phyloP scores from a whole-genome alignment of 2,329 filamentous ascomycete genomes.

The Ophiosphaerella herpotricha region DNA sequence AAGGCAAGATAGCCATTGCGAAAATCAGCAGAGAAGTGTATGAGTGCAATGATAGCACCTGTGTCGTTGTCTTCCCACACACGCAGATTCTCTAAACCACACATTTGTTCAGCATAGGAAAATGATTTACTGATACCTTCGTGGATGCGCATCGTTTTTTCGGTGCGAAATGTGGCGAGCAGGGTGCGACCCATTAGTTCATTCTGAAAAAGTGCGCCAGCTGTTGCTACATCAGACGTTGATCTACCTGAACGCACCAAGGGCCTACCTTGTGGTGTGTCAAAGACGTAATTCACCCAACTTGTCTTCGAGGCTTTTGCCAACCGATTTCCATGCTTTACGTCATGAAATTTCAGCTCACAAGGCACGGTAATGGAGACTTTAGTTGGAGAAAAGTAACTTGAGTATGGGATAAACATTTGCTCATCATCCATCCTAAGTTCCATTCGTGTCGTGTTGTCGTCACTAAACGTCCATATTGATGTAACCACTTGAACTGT shows the following conservation, averaged over 20 bases:
- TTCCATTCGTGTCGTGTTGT: conserved; percentile 49
- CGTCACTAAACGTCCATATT: conserved; percentile 52
- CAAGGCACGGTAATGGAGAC: conserved; percentile 48
- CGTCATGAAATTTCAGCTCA: conserved; percentile 48
- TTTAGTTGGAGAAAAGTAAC: conserved; percentile 52
- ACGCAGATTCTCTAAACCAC: conserved; percentile 53
- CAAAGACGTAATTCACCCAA: conserved; percentile 54
- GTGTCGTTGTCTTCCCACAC: conserved; percentile 53
- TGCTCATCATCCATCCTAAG: conserved; percentile 49
- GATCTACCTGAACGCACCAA: not conserved
- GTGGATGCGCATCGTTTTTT: conserved; percentile 52
- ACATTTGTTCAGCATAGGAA: conserved; percentile 55
- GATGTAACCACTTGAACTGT: conserved; percentile 47
- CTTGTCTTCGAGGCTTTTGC: conserved; percentile 45
- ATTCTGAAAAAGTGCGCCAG: conserved; percentile 50
- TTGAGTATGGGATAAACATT: conserved; percentile 52
- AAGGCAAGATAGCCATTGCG: conserved; percentile 51
- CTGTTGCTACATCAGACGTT: conserved; percentile 11
- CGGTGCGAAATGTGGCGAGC: conserved; percentile 49
- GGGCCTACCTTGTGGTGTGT: conserved; percentile 30
- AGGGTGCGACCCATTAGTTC: conserved; percentile 53
- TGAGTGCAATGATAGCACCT: conserved; percentile 50
- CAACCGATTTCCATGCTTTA: conserved; percentile 40
- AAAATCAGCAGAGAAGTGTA: conserved; percentile 52
- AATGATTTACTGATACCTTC: conserved; percentile 49